Evolutionary conservation across 352 stramenopile species (phyloP), one percentile per base, ranked within the genome.

Genomic region (Phytophthora sansomeana): DNA sequence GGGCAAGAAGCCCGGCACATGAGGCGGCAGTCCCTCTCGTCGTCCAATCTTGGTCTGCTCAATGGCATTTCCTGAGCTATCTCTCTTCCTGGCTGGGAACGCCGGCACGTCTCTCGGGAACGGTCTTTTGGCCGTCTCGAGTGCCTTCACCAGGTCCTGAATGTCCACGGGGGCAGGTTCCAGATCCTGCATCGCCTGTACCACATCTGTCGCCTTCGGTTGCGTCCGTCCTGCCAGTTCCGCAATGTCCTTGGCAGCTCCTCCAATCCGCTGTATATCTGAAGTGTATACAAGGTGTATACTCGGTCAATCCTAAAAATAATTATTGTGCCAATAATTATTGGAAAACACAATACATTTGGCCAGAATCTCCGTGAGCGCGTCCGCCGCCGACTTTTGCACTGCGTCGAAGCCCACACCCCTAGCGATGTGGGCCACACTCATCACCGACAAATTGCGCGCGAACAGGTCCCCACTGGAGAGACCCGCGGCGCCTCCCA

Each of bases 191-290:
- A 89, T 57, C 2, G 78, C 80, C 42, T 83, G 75, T 5, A 73
- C 33, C 6, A 89, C 69, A 35, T 89, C 80, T 8, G 78, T 84
- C 0, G 61, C 78, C 16, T 80, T 79, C 2, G 78, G 73, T 42
- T 87, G 80, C 3, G 80, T 77, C 35, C 80, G 73, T 60, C 81
- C 81, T 38, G 81, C 78, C 13, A 84, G 53, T 49, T 90, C 81
- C 8, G 81, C 76, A 33, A 87, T 64, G 30, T 86, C 81, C 64
- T 90, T 86, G 2, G 81, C 66, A 5, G 73, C 39, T 29, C 32
- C 57, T 38, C 81, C 81, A 43, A 90, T 85, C 1, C 69, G 77
- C 44, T 80, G 78, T 39, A 90, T 83, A 43, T 90, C 77, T 86
- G 13, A 13, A 24, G 5, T 47, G 49, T 36, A 43, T 32, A 63